Conservation (phyloP, 2,329 filamentous ascomycete species). For the Trichocomaceae sp. region DNA sequence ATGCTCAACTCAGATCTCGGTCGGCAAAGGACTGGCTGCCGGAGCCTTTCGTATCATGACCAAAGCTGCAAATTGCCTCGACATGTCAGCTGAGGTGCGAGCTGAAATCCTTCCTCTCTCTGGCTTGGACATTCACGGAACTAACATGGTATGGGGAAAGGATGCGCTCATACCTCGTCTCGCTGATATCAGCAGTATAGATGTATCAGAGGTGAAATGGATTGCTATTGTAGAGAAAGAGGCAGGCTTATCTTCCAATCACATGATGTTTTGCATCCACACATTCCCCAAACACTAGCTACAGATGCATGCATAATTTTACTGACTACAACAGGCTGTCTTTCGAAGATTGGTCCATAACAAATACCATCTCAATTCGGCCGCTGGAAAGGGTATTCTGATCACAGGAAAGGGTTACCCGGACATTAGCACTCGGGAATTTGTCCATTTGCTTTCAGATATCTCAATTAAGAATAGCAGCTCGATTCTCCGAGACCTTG, state of each 20-base stretch:
- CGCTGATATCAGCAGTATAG: conserved; percentile 39
- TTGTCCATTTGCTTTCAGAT: conserved; percentile 43
- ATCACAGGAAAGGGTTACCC: conserved; percentile 62
- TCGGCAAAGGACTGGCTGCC: conserved; percentile 38
- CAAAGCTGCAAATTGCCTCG: conserved; percentile 24
- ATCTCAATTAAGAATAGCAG: conserved; percentile 14
- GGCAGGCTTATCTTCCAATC: conserved; percentile 28
- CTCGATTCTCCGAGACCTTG: neutral
- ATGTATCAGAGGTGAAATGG: conserved; percentile 47
- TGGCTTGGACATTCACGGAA: neutral
- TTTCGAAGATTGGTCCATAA: conserved; percentile 52
- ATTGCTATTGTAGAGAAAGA: conserved; percentile 60
- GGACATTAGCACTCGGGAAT: conserved; percentile 51
- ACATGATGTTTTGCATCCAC: neutral
- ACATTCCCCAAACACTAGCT: too few species aligned
- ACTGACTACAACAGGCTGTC: conserved; percentile 42
- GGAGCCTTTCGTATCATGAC: conserved; percentile 28
- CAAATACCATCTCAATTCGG: conserved; percentile 37
- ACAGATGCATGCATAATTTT: neutral
- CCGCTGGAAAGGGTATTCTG: conserved; percentile 45
- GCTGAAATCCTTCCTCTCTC: neutral
- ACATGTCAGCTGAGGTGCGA: conserved; percentile 29
- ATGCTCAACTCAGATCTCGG: conserved; percentile 29
- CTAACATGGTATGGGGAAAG: conserved; percentile 23
- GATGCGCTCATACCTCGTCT: conserved; percentile 50